phyloP scores from a whole-genome alignment of 23 red algal genomes.

The Gracilaria vermiculophylla region DNA sequence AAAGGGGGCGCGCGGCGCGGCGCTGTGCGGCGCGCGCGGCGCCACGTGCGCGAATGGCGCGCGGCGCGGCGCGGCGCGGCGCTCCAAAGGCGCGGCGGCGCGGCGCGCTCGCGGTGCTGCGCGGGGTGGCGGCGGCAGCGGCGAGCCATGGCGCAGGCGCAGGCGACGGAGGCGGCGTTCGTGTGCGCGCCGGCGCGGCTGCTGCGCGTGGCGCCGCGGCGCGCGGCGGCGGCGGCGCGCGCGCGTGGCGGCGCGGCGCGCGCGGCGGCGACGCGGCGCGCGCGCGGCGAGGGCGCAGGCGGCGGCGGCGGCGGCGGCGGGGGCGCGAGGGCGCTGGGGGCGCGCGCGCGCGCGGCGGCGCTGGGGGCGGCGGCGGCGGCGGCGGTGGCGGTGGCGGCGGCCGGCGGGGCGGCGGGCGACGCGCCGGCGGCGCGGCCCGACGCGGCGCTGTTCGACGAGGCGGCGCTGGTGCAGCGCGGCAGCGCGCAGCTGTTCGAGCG shows the following conservation, averaged over 20 bases:
- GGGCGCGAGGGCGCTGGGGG: not conserved
- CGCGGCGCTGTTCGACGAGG: conserved; percentile 4
- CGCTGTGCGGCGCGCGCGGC: not conserved
- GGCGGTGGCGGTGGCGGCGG: not conserved
- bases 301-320: not conserved
- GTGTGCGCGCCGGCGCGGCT: not conserved
- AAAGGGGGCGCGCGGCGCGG: too few relatives aligned
- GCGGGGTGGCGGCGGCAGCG: not conserved
- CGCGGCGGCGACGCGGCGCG: not conserved
- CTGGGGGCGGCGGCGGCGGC: not conserved
- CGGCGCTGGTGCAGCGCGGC: not conserved
- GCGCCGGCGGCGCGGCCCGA: not conserved
- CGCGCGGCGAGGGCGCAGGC: too few relatives aligned
- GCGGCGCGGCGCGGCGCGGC: not conserved
- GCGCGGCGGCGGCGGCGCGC: not conserved
- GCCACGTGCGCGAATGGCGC: not conserved
- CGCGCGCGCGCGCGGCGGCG: not conserved
- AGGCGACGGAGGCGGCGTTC: not conserved
- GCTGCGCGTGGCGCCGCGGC: not conserved
- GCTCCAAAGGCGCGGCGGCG: not conserved
- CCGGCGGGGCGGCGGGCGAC: not conserved
- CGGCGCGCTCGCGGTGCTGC: not conserved
- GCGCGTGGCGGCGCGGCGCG: not conserved
- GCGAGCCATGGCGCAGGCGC: not conserved
- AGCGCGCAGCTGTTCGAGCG: not conserved